Evolutionary conservation across 2,329 filamentous ascomycete genomes (phyloP), one percentile per base, ranked within the genome.

Genomic region (Emergomyces orientalis): DNA sequence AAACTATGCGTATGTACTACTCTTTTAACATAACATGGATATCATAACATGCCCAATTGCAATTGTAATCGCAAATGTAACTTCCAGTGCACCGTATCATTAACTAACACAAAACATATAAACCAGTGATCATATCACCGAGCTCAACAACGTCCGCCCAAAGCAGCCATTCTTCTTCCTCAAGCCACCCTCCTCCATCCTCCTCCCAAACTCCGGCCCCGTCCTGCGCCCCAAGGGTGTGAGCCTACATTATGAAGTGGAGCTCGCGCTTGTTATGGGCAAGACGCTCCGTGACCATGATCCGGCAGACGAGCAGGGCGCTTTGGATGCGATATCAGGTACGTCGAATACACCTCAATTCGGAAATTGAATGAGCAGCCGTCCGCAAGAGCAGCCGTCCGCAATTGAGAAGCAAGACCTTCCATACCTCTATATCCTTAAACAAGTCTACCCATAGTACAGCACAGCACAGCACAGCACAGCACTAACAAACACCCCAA

Each of bases 141-240:
- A 99, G 80, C 84, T 99, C 69, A 91, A 91, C 77, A 96, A 88
- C 77, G 82, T 83, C 65, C 86, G 86, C 67, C 94, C 94, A 59
- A 95, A 94, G 76, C 91, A 97, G 77, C 94, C 94, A 32, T 97
- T 99, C 80, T 99, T 97, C 86, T 99, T 99, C 83, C 85, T 97
- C 69, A 99, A 99, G 82, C 94, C 94, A 1, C 80, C 92, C 0
- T 90, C 89, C 49, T 90, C 91, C 3, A 90, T 99, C 69, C 56
- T 59, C 30, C 52, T 39, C 52, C 52, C 84, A 97, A 3, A 82
- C 89, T 27, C 91, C 91, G 0, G 84, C 85, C 88, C 92, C 2
- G 86, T 96, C 57, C 82, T 96, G 69, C 85, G 88, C 54, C 94
- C 94, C 52, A 84, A 82, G 70, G 93, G 93, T 66, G 88, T 95